phyloP scores from a whole-genome alignment of 352 stramenopile genomes.

The Blastocystis hominis region DNA sequence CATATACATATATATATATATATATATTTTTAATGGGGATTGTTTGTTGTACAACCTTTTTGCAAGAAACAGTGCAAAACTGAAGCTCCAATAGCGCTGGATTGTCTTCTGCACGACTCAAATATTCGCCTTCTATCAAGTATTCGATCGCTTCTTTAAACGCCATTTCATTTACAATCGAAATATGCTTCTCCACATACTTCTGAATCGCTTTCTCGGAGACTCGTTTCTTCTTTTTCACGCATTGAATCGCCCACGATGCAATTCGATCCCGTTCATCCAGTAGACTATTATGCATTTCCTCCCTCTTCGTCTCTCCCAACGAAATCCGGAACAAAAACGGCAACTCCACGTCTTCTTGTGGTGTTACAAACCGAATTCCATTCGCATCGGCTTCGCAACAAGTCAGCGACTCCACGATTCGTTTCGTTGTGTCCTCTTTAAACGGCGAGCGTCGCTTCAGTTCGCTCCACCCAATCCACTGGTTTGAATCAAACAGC shows the following conservation, averaged over 20 bases:
- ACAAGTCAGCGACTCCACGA: neutral
- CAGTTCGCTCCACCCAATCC: neutral
- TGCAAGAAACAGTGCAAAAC: neutral
- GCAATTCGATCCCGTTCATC: neutral
- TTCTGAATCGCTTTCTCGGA: neutral
- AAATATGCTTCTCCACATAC: neutral
- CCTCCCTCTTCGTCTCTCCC: neutral
- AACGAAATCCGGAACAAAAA: neutral
- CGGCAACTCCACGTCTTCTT: neutral
- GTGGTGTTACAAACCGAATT: neutral
- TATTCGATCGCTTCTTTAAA: neutral
- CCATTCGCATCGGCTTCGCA: neutral
- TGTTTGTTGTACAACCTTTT: too few relatives aligned
- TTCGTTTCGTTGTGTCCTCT: neutral
- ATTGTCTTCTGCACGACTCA: neutral
- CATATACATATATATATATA: too few relatives aligned
- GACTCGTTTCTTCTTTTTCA: conserved; percentile 19
- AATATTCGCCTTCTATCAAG: neutral
- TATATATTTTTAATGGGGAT: too few relatives aligned
- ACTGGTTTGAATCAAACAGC: neutral
- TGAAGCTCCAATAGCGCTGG: neutral
- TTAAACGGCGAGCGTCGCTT: neutral
- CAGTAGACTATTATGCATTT: neutral
- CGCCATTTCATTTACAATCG: neutral
- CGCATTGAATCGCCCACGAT: neutral